Evolutionary conservation across 176 grass and related monocot species (phyloP).

Genomic region (Stipa capillata): DNA sequence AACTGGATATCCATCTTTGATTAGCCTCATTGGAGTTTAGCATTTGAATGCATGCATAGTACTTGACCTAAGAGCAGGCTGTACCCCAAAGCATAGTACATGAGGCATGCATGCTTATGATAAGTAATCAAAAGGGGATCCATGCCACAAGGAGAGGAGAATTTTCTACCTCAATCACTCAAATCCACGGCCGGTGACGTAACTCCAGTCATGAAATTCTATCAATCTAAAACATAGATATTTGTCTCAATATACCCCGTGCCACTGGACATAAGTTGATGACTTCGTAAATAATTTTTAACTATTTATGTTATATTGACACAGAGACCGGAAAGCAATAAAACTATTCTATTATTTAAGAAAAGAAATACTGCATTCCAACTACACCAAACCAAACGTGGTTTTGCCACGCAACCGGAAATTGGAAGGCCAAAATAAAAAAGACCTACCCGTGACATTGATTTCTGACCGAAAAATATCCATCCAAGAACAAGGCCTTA

Average conservation of each 20-base stretch:
- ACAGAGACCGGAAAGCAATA: no score
- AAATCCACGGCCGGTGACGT: background rate
- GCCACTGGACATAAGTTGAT: no score
- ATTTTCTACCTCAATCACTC: conserved; percentile 1
- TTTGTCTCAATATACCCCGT: no score
- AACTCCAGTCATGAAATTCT: background rate
- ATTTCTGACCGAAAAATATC: background rate
- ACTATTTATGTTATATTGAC: no score
- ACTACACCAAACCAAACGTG: no score
- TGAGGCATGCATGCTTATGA: background rate
- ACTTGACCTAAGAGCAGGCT: conserved; percentile 33
- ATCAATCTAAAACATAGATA: background rate
- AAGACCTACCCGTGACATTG: background rate
- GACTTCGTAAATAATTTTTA: no score
- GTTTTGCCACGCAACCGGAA: background rate
- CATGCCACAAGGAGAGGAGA: background rate
- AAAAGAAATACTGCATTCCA: no score
- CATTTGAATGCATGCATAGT: conserved; percentile 59
- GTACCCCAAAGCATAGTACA: conserved; percentile 38
- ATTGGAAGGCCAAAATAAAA: background rate
- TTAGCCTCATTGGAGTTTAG: conserved; percentile 52
- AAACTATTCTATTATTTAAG: no score
- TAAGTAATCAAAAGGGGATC: conserved; percentile 4
- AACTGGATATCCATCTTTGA: conserved; percentile 44
- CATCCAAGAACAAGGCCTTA: background rate